phyloP scores from a whole-genome alignment of 129 eudicot genomes.

The Gnaphalium uliginosum region DNA sequence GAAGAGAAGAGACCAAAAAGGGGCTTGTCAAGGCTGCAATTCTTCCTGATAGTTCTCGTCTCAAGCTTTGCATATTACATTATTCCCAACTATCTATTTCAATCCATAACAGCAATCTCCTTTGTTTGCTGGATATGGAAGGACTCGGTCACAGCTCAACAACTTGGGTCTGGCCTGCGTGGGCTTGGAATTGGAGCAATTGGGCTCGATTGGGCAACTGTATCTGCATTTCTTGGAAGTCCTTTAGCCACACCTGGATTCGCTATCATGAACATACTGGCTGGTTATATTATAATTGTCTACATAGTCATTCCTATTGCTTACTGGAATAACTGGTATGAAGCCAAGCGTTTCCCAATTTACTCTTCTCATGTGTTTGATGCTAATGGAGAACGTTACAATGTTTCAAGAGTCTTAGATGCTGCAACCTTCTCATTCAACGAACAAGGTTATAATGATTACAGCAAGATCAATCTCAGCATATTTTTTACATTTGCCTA shows the following conservation, averaged over 20 bases:
- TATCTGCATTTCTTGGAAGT: slow-evolving; percentile 47
- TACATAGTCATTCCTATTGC: slow-evolving; percentile 52
- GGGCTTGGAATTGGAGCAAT: slow-evolving; percentile 70
- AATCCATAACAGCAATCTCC: slow-evolving; percentile 51
- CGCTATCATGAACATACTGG: slow-evolving; percentile 53
- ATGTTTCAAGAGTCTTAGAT: slow-evolving; percentile 49
- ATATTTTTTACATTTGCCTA: slow-evolving; percentile 53
- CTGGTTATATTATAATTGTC: slow-evolving; percentile 50
- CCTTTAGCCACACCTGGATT: slow-evolving; percentile 60
- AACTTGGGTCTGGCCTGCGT: slow-evolving; percentile 62
- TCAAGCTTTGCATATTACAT: slow-evolving; percentile 61
- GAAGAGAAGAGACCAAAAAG: slow-evolving; percentile 52
- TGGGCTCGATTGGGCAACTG: slow-evolving; percentile 61
- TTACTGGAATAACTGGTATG: slow-evolving; percentile 50
- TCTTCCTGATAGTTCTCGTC: slow-evolving; percentile 53
- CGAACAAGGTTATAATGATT: slow-evolving; percentile 38
- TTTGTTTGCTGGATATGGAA: slow-evolving; percentile 55
- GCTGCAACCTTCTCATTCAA: slow-evolving; percentile 43
- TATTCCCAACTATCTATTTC: slow-evolving; percentile 59
- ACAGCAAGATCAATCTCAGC: slow-evolving; percentile 64
- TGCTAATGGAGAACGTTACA: slow-evolving; percentile 39
- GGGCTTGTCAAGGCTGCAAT: slow-evolving; percentile 56
- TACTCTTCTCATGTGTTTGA: slow-evolving; percentile 46
- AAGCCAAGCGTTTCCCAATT: slow-evolving; percentile 57
- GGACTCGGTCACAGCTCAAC: slow-evolving; percentile 51